A percentile compares a stretch with the other conserved stretches of the same genome.
Conservation (phyloP, 2,329 filamentous ascomycete species). For the Acarospora socialis region DNA sequence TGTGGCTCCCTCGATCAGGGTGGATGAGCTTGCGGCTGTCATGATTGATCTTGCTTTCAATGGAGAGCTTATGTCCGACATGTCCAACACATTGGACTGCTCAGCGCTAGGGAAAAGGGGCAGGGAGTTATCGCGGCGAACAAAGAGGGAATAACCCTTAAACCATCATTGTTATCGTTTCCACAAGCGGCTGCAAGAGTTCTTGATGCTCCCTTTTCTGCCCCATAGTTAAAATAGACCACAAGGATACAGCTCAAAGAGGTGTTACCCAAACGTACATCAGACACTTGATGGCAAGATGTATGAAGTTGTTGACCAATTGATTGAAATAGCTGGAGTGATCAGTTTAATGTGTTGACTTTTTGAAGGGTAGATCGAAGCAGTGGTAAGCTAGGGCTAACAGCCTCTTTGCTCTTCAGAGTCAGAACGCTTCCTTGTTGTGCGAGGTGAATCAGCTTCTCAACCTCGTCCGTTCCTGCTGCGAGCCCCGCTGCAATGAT, state of each 20-base stretch:
- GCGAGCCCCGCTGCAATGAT: constrained; percentile 68
- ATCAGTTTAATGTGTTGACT: neutral
- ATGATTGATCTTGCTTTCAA: constrained; percentile 4
- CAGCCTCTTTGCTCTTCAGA: constrained; percentile 58
- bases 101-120: constrained; percentile 3
- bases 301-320: too few relatives aligned
- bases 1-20: too few relatives aligned
- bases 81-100: constrained; percentile 1
- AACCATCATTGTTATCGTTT: too few relatives aligned
- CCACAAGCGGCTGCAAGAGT: too few relatives aligned
- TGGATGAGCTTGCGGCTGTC: constrained; percentile 4
- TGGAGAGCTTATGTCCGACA: too few relatives aligned
- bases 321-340: too few relatives aligned
- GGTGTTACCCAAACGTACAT: too few relatives aligned
- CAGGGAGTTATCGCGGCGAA: constrained; percentile 1
- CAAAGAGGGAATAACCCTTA: too few relatives aligned
- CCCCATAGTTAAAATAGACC: too few relatives aligned
- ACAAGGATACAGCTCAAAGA: too few relatives aligned
- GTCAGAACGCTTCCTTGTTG: constrained; percentile 71
- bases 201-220: too few relatives aligned
- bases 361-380: constrained; percentile 1
- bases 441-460: constrained; percentile 53
- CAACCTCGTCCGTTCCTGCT: constrained; percentile 32
- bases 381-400: constrained; percentile 35
- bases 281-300: too few relatives aligned